phyloP scores from a whole-genome alignment of 2,329 filamentous ascomycete genomes.

The Drechslera avenae region DNA sequence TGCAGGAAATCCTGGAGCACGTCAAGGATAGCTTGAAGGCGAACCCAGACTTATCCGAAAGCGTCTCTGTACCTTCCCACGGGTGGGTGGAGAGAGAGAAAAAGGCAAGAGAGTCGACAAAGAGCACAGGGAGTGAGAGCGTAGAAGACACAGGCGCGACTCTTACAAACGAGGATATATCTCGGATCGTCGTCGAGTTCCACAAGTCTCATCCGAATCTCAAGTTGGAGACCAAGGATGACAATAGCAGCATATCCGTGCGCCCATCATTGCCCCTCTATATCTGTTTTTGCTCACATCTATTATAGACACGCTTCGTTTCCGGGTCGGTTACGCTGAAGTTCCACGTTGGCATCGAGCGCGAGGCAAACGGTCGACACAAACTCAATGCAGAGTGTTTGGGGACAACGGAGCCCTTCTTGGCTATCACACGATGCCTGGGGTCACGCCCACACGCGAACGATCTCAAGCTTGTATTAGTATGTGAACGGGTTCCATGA shows the following conservation, averaged over 20 bases:
- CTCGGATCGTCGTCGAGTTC: slow-evolving; percentile 32
- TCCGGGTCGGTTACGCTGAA: slow-evolving; percentile 28
- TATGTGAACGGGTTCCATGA: slow-evolving; percentile 20
- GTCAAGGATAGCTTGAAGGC: slow-evolving; percentile 43
- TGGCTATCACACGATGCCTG: slow-evolving; percentile 43
- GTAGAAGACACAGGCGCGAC: slow-evolving; percentile 12
- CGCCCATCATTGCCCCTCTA: not conserved
- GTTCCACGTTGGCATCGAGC: slow-evolving; percentile 39
- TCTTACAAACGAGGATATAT: slow-evolving; percentile 30
- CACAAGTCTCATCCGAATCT: slow-evolving; percentile 33
- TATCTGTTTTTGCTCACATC: slow-evolving; percentile 7
- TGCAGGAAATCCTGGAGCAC: slow-evolving; percentile 43
- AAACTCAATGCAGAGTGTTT: slow-evolving; percentile 40
- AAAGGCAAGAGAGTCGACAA: slow-evolving; percentile 24
- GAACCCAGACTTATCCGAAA: slow-evolving; percentile 47
- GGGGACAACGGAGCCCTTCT: slow-evolving; percentile 34
- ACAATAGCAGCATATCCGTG: slow-evolving; percentile 36
- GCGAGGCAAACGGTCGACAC: slow-evolving; percentile 29
- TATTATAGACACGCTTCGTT: slow-evolving; percentile 34
- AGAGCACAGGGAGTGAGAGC: slow-evolving; percentile 12
- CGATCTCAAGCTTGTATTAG: slow-evolving; percentile 42
- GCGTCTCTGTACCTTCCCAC: slow-evolving; percentile 40
- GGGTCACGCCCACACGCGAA: slow-evolving; percentile 39
- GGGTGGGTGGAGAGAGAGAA: slow-evolving; percentile 47
- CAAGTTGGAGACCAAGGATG: slow-evolving; percentile 33